phyloP scores from a whole-genome alignment of 768 basidiomycete genomes.

The Porphyrellus cyaneotinctus region DNA sequence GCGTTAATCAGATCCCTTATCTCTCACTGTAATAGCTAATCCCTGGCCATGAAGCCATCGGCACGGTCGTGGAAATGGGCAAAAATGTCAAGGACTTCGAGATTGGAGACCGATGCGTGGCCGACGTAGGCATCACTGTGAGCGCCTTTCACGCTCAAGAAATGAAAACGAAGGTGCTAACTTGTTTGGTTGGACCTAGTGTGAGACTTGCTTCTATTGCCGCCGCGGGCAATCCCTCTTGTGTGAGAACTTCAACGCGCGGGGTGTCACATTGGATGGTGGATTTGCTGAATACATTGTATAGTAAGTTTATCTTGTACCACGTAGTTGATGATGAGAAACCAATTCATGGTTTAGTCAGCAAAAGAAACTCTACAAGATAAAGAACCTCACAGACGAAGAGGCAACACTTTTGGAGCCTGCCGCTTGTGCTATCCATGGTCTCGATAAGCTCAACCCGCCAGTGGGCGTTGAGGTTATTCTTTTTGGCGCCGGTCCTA shows the following conservation, averaged over 20 bases:
- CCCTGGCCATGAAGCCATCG: slow-evolving; percentile 75
- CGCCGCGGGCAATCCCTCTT: slow-evolving; percentile 76
- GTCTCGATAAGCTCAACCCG: slow-evolving; percentile 81
- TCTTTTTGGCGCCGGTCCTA: slow-evolving; percentile 86
- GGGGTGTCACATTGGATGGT: slow-evolving; percentile 77
- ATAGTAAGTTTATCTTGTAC: slow-evolving; percentile 48
- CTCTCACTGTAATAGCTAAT: slow-evolving; percentile 45
- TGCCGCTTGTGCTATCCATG: slow-evolving; percentile 88
- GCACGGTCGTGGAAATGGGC: slow-evolving; percentile 67
- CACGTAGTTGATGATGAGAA: neutral
- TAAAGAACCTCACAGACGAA: slow-evolving; percentile 82
- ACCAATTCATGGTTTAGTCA: slow-evolving; percentile 35
- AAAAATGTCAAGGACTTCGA: slow-evolving; percentile 76
- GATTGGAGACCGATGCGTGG: slow-evolving; percentile 78
- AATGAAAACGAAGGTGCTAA: neutral
- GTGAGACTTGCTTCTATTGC: slow-evolving; percentile 84
- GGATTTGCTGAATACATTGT: slow-evolving; percentile 89
- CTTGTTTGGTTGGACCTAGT: slow-evolving; percentile 39
- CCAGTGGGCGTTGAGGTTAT: slow-evolving; percentile 83
- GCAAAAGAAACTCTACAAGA: slow-evolving; percentile 79
- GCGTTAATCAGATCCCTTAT: slow-evolving; percentile 18
- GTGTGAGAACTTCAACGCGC: slow-evolving; percentile 80
- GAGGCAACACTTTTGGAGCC: slow-evolving; percentile 88
- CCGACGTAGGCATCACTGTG: slow-evolving; percentile 72
- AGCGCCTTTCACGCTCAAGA: slow-evolving; percentile 22